phyloP scores from a whole-genome alignment of 2,329 filamentous ascomycete species.

The Clonostachys solani region DNA sequence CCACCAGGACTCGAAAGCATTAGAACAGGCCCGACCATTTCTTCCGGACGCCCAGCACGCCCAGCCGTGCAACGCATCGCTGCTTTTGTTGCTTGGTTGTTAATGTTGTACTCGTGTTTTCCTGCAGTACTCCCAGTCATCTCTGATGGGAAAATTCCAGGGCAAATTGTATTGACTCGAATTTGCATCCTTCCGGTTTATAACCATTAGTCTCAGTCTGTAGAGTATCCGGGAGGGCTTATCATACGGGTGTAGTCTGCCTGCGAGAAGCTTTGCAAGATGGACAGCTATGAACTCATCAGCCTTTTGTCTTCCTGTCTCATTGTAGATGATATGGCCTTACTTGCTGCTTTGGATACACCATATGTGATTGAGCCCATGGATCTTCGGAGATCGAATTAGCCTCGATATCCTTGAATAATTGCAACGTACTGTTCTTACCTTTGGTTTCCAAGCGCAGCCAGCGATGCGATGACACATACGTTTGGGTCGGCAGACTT shows the following conservation, averaged over 20 bases:
- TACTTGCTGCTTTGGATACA: constrained; percentile 15
- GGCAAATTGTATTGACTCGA: constrained; percentile 14
- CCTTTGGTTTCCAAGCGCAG: constrained; percentile 13
- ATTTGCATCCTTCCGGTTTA: constrained; percentile 11
- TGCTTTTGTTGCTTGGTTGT: constrained; percentile 12
- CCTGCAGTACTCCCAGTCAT: constrained; percentile 10
- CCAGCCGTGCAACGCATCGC: constrained; percentile 13
- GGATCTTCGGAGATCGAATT: neutral
- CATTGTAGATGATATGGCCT: neutral
- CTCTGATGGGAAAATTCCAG: constrained; percentile 13
- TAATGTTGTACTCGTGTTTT: constrained; percentile 10
- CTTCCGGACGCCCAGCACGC: constrained; percentile 14
- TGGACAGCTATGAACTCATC: constrained; percentile 5
- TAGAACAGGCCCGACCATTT: constrained; percentile 16
- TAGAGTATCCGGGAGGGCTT: neutral
- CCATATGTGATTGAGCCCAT: constrained; percentile 15
- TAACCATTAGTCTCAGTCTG: neutral
- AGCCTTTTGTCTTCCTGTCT: neutral
- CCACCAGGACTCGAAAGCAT: constrained; percentile 14
- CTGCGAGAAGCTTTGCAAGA: constrained; percentile 10
- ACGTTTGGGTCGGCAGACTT: constrained; percentile 15
- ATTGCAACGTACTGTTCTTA: neutral
- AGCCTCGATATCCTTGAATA: neutral
- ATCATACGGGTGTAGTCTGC: constrained; percentile 9
- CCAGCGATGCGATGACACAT: constrained; percentile 15